Conservation (phyloP, 2,329 filamentous ascomycete species). For the Claviceps purpurea region DNA sequence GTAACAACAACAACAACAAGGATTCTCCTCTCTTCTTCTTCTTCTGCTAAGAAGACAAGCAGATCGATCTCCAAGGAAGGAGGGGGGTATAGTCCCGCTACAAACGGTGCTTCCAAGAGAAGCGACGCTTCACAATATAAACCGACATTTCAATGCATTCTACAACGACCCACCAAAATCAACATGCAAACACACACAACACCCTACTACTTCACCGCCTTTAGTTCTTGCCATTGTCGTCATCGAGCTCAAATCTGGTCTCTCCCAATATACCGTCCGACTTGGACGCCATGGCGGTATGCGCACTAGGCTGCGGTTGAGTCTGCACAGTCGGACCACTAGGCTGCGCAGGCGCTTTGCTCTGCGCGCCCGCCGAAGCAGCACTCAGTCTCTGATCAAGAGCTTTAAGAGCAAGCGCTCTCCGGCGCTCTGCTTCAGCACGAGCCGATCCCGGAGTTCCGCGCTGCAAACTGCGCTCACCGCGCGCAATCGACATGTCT, state of each 20-base stretch:
- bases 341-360: slow-evolving; percentile 19
- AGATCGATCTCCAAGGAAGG: too few relatives aligned
- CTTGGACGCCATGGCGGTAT: slow-evolving; percentile 44
- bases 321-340: slow-evolving; percentile 43
- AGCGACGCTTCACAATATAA: background rate
- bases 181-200: background rate
- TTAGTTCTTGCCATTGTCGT: slow-evolving; percentile 24
- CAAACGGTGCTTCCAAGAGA: background rate
- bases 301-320: slow-evolving; percentile 41
- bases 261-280: slow-evolving; percentile 48
- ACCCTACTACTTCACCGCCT: background rate
- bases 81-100: background rate
- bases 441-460: slow-evolving; percentile 56
- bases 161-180: background rate
- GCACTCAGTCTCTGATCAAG: slow-evolving; percentile 84
- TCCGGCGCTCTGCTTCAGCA: slow-evolving; percentile 81
- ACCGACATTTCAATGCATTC: background rate
- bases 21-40: too few relatives aligned
- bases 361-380: slow-evolving; percentile 44
- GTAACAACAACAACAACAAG: too few relatives aligned
- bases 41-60: too few relatives aligned
- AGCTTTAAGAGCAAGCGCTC: slow-evolving; percentile 79
- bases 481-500: slow-evolving; percentile 63
- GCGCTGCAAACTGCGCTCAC: slow-evolving; percentile 40
- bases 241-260: slow-evolving; percentile 56